A percentile compares a stretch with the other conserved stretches of the same genome.
Evolutionary conservation across 2,329 filamentous ascomycete genomes (phyloP).

Genomic region (Penicillium sp.): DNA sequence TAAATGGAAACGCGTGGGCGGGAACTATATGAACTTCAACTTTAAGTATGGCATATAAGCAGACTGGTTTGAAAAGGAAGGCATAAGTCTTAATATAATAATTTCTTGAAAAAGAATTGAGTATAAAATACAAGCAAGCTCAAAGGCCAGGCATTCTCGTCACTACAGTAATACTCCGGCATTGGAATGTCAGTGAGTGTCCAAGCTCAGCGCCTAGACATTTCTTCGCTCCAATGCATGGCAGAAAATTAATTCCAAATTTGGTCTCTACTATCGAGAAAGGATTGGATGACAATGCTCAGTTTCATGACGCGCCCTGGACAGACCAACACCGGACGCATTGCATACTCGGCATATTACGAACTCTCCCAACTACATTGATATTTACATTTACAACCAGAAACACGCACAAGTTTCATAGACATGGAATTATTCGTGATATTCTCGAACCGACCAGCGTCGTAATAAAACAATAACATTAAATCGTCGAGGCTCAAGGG

Average conservation of each 20-base stretch:
- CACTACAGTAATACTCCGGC: conserved; percentile 21
- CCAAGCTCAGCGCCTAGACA: neutral
- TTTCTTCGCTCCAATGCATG: neutral
- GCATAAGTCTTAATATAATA: neutral
- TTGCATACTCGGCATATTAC: neutral
- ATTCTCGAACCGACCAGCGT: neutral
- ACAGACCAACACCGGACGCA: neutral
- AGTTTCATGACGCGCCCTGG: neutral
- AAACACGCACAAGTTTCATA: neutral
- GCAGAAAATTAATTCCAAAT: neutral
- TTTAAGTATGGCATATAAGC: neutral
- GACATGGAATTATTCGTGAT: neutral
- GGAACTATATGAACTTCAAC: neutral
- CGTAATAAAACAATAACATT: neutral
- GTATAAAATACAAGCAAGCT: neutral
- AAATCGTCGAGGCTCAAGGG: neutral
- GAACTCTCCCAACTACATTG: neutral
- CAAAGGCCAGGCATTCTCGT: conserved; percentile 10
- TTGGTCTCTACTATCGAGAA: neutral
- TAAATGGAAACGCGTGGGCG: conserved; percentile 13
- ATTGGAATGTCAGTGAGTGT: conserved; percentile 21
- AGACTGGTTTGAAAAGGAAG: neutral
- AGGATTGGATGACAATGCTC: no score
- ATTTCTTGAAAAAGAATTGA: neutral
- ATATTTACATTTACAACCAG: neutral